Evolutionary conservation across 2,329 filamentous ascomycete species (phyloP), one percentile per base, ranked within the genome.

Genomic region (Aspergillus sp.): DNA sequence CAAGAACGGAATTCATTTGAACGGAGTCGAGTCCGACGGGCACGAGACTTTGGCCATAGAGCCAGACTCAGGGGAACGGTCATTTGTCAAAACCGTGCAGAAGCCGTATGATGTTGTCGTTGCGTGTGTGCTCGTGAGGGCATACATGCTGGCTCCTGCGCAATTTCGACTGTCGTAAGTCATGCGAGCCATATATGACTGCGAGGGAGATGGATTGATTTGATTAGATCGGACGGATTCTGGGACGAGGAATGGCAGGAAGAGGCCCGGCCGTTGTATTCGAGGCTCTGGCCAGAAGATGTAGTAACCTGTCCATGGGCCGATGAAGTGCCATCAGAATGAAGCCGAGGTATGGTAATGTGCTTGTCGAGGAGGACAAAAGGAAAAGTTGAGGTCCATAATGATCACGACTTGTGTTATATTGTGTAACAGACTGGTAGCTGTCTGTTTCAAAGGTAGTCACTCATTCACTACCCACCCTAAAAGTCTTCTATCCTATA

Each of bases 31-130:
- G 14, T n/a, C 14, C 5, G 16, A 38, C 7, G 34, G 34, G 34
- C 16, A n/a, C 11, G 34, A 38, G 34, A 5, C 11, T 6, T 38
- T 38, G 34, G 11, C 11, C 25, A 29, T 29, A 29, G 25, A 11
- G 34, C 16, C 16, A 6, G 14, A 16, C 7, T 38, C 34, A 13
- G 34, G 34, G 59, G 59, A 16, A 50, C 14, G 14, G 17, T 25
- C 6, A 10, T 59, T 51, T 31, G 52, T 53, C 40, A 63, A 61
- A 23, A 64, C 62, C 1, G 49, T 13, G 1, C 21, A 11, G 2
- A 58, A 47, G 45, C 55, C 58, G 10, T 63, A 63, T 14, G 58
- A 63, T 46, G n/a, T 31, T 19, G 61, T 60, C 3, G 57, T 61
- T 13, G 42, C 52, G 3, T 57, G 53, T 17, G 52, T 64, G 17